Conservation (phyloP, 2,329 filamentous ascomycete genomes). For the Orbilia blumenaviensis region DNA sequence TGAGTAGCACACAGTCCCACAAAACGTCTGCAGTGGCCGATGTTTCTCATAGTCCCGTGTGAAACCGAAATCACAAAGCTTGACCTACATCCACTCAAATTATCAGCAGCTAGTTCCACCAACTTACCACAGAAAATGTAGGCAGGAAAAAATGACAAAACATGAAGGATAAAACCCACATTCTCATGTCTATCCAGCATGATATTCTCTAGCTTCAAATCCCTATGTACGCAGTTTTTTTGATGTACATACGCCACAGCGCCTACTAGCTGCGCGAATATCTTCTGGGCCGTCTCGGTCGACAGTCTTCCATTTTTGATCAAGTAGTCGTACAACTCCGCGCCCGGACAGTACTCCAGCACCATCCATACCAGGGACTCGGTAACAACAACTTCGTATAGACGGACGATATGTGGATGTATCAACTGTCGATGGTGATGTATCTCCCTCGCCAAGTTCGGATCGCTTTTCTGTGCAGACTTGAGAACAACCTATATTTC, state of each 20-base stretch:
- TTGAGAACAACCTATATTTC: slow-evolving; percentile 93
- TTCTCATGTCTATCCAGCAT: slow-evolving; percentile 95
- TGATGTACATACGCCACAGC: slow-evolving; percentile 94
- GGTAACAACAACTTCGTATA: slow-evolving; percentile 98
- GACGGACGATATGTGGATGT: slow-evolving; percentile 92
- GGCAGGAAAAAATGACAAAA: not conserved
- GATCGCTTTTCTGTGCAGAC: slow-evolving; percentile 93
- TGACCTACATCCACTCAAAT: slow-evolving; percentile 67
- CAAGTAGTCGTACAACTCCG: slow-evolving; percentile 96
- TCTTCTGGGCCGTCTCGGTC: slow-evolving; percentile 87
- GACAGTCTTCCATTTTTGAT: slow-evolving; percentile 85
- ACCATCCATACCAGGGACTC: slow-evolving; percentile 95
- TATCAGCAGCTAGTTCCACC: not conserved
- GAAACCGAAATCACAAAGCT: slow-evolving; percentile 97
- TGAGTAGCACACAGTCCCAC: slow-evolving; percentile 96
- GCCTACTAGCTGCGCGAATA: slow-evolving; percentile 93
- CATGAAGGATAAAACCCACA: slow-evolving; percentile 50
- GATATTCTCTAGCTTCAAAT: slow-evolving; percentile 96
- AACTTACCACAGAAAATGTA: not conserved
- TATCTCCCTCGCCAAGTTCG: slow-evolving; percentile 95
- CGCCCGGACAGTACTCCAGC: slow-evolving; percentile 93
- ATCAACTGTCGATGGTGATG: slow-evolving; percentile 98
- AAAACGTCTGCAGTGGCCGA: slow-evolving; percentile 96
- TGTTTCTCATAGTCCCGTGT: slow-evolving; percentile 97
- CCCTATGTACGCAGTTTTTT: slow-evolving; percentile 94